Conservation (phyloP, 805 yeast species). For the Metschnikowia borealis region DNA sequence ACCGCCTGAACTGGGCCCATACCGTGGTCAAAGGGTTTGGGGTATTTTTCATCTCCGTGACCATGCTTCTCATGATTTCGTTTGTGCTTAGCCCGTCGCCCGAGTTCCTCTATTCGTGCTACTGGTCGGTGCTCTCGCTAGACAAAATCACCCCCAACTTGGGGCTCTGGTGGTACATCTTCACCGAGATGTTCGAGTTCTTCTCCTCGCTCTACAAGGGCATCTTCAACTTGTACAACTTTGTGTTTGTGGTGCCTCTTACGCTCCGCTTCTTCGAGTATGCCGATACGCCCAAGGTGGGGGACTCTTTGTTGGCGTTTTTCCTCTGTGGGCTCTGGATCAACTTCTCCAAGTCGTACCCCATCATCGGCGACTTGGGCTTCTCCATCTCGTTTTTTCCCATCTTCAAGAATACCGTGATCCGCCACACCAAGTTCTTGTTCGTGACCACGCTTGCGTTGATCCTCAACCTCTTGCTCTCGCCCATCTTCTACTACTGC, state of each 20-base stretch:
- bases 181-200: conserved; percentile 90
- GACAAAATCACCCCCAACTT: conserved; percentile 80
- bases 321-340: conserved; percentile 39
- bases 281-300: conserved; percentile 19
- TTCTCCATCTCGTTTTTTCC: conserved; percentile 36
- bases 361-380: conserved; percentile 74
- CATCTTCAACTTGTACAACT: conserved; percentile 73
- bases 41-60: conserved; percentile 16
- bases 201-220: conserved; percentile 80
- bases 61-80: conserved; percentile 33
- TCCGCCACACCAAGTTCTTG: conserved; percentile 45
- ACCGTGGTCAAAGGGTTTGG: conserved; percentile 9
- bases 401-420: conserved; percentile 44
- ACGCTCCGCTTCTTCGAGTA: conserved; percentile 56
- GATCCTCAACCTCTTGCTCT: conserved; percentile 51
- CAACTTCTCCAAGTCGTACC: conserved; percentile 77
- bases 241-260: conserved; percentile 67
- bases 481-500: conserved; percentile 87
- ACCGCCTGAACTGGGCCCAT: conserved; percentile 11
- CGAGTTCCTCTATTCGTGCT: conserved; percentile 41
- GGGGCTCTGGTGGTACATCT: conserved; percentile 98
- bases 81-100: conserved; percentile 28
- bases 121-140: conserved; percentile 56
- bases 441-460: conserved; percentile 48
- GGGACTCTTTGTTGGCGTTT: conserved; percentile 58